A percentile compares a stretch with the other conserved stretches of the same genome.
Conservation (phyloP, 139 green algal species). For the Chlorella sorokiniana region DNA sequence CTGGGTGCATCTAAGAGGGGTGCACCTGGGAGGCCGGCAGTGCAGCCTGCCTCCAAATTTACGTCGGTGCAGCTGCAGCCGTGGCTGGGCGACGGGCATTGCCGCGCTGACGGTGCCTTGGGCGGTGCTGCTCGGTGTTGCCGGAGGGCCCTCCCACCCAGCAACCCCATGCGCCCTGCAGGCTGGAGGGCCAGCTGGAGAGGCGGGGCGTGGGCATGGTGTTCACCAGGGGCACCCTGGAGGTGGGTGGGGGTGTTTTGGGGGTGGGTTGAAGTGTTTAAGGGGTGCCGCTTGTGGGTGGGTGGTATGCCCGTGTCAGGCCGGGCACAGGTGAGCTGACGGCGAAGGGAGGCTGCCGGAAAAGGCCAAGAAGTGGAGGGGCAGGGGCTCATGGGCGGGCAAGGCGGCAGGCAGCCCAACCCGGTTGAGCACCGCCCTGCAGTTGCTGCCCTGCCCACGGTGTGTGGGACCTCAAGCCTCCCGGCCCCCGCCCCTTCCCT, state of each 20-base stretch:
- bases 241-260: conserved; percentile 14
- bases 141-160: neutral
- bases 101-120: neutral
- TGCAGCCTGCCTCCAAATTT: neutral
- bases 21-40: neutral
- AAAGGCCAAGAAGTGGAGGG: too few species aligned
- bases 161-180: neutral
- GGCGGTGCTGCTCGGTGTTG: neutral
- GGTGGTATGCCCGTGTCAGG: neutral
- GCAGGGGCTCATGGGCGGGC: too few species aligned
- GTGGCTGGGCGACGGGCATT: neutral
- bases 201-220: conserved; percentile 51
- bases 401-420: too few species aligned
- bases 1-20: neutral
- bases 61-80: neutral
- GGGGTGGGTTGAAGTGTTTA: neutral
- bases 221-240: conserved; percentile 42
- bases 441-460: too few species aligned
- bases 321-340: too few species aligned
- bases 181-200: conserved; percentile 52
- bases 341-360: too few species aligned
- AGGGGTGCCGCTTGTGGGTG: neutral
- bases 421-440: too few species aligned
- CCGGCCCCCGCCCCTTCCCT: neutral
- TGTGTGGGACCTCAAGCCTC: too few species aligned